Evolutionary conservation across 306 rosid species (phyloP).

Genomic region (Medicago ruthenica): DNA sequence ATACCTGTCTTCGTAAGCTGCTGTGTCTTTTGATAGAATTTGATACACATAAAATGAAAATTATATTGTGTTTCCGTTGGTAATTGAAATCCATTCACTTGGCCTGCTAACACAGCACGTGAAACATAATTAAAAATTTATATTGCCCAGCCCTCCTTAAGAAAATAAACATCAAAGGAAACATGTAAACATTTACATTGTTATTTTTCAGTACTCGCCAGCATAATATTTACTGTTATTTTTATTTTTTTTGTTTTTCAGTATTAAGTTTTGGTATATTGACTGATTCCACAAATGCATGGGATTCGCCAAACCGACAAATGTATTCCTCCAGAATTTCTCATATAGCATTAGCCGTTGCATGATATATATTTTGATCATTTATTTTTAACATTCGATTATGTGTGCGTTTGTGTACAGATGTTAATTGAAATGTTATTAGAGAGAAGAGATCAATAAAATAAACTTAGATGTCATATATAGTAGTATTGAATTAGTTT

Average conservation of each 20-base stretch:
- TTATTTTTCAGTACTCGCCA: not conserved
- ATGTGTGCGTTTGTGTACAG: not conserved
- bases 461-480: not conserved
- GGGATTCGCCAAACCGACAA: too few relatives aligned
- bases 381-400: not conserved
- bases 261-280: not conserved
- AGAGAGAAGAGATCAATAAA: slow-evolving; percentile 7
- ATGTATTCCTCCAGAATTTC: too few relatives aligned
- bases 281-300: too few relatives aligned
- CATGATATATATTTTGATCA: not conserved
- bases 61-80: slow-evolving; percentile 10
- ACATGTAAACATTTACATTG: not conserved
- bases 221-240: too few relatives aligned
- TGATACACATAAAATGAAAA: not conserved
- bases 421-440: slow-evolving; percentile 16
- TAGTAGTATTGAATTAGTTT: too few relatives aligned
- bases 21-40: slow-evolving; percentile 19
- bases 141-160: slow-evolving; percentile 1
- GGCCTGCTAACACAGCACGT: not conserved
- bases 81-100: slow-evolving; percentile 27
- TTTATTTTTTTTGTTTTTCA: too few relatives aligned
- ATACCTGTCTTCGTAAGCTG: slow-evolving; percentile 28
- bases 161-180: not conserved
- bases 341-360: not conserved
- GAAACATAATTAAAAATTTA: slow-evolving; percentile 15